Percentiles rank a stretch among this genome's conserved stretches.
phyloP scores from a whole-genome alignment of 2,329 filamentous ascomycete species.

The Penicillium verrucosum region DNA sequence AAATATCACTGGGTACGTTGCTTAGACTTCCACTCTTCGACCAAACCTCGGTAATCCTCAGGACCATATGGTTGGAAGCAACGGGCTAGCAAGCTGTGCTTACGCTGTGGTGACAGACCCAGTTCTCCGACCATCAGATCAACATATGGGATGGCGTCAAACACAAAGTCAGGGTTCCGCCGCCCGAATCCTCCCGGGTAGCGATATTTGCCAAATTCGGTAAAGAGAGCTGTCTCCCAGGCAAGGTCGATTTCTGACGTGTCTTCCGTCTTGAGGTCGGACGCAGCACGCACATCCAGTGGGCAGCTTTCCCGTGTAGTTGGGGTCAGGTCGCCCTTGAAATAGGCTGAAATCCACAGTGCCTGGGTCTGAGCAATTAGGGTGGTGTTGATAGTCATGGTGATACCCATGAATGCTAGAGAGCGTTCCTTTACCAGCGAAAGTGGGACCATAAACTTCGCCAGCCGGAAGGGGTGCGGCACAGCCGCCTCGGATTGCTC shows the following conservation, averaged over 20 bases:
- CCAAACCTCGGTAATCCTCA: slow-evolving; percentile 42
- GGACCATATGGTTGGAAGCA: slow-evolving; percentile 39
- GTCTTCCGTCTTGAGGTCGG: slow-evolving; percentile 14
- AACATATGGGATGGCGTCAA: slow-evolving; percentile 71
- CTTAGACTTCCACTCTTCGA: slow-evolving; percentile 39
- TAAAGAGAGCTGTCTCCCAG: slow-evolving; percentile 60
- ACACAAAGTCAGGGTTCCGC: slow-evolving; percentile 61
- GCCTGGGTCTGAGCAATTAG: slow-evolving; percentile 50
- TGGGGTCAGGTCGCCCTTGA: slow-evolving; percentile 51
- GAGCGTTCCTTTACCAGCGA: slow-evolving; percentile 42
- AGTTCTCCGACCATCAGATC: slow-evolving; percentile 67
- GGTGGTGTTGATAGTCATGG: slow-evolving; percentile 46
- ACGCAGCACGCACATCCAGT: slow-evolving; percentile 7
- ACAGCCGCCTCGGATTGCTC: slow-evolving; percentile 36
- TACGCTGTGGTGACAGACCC: slow-evolving; percentile 51
- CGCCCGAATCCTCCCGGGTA: slow-evolving; percentile 61
- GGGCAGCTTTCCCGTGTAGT: slow-evolving; percentile 25
- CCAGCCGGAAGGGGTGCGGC: slow-evolving; percentile 48
- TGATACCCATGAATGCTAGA: slow-evolving; percentile 50
- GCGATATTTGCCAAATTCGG: slow-evolving; percentile 67
- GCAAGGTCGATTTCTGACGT: slow-evolving; percentile 36
- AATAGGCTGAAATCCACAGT: slow-evolving; percentile 65
- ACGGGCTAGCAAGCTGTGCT: slow-evolving; percentile 31
- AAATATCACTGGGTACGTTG: not conserved
- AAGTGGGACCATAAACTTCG: slow-evolving; percentile 48